Conservation (phyloP, 2,329 filamentous ascomycete genomes). For the Teratosphaeria pseudoeucalypti region DNA sequence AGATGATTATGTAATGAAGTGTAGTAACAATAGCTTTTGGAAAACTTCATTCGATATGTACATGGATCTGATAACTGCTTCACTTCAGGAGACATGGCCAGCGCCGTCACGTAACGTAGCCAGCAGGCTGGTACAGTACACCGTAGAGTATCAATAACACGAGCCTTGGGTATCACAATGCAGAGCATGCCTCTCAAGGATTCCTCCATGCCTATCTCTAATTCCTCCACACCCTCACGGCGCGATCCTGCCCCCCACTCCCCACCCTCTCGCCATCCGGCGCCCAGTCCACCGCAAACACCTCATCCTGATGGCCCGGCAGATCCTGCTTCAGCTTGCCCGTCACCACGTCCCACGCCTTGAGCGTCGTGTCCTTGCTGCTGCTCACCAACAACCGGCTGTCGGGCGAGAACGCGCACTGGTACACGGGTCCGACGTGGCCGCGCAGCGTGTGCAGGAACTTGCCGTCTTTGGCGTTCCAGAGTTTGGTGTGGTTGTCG, state of each 20-base stretch:
- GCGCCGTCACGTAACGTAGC: too few relatives aligned
- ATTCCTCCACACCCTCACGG: slow-evolving; percentile 55
- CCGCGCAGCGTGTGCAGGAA: slow-evolving; percentile 83
- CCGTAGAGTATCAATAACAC: too few relatives aligned
- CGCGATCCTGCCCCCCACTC: slow-evolving; percentile 87
- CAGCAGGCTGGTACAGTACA: too few relatives aligned
- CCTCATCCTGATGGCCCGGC: slow-evolving; percentile 83
- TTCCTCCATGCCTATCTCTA: slow-evolving; percentile 19
- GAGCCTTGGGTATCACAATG: not conserved
- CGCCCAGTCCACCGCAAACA: slow-evolving; percentile 92
- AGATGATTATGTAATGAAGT: too few relatives aligned
- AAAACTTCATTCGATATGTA: too few relatives aligned
- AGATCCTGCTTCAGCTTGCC: slow-evolving; percentile 75
- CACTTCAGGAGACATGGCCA: too few relatives aligned
- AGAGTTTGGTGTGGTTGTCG: slow-evolving; percentile 91
- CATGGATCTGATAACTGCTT: too few relatives aligned
- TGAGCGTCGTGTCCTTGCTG: slow-evolving; percentile 86
- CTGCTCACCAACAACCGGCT: slow-evolving; percentile 78
- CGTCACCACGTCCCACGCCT: slow-evolving; percentile 84
- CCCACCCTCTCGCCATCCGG: slow-evolving; percentile 80
- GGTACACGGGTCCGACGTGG: slow-evolving; percentile 85
- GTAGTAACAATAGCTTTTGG: too few relatives aligned
- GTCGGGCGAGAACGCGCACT: slow-evolving; percentile 85
- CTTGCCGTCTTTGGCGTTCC: slow-evolving; percentile 64
- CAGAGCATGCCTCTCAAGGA: not conserved